Evolutionary conservation across 1,284 basidiomycete species (phyloP).

Genomic region (Microbotryum silenes-acaulis): DNA sequence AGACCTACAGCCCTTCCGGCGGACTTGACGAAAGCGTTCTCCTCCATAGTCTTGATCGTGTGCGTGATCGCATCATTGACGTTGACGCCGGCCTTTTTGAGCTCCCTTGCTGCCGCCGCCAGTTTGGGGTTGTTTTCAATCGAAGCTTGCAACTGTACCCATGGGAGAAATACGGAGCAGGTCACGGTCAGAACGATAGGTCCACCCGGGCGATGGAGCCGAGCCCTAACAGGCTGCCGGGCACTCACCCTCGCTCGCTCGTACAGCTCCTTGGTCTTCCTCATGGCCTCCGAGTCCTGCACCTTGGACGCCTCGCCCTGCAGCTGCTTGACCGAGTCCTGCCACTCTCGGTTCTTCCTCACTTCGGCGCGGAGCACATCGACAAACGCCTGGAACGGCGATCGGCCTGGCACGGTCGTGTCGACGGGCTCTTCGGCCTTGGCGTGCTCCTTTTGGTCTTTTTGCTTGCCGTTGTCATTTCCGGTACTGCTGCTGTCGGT

Average conservation of each 20-base stretch:
- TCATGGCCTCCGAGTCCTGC: constrained; percentile 96
- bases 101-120: constrained; percentile 80
- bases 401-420: constrained; percentile 42
- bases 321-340: constrained; percentile 93
- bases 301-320: constrained; percentile 96
- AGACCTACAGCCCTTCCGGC: constrained; percentile 42
- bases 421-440: constrained; percentile 25
- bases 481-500: constrained; percentile 4
- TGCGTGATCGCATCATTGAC: constrained; percentile 88
- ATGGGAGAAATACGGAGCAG: background rate
- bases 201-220: background rate
- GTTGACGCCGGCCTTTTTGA: constrained; percentile 79
- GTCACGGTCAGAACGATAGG: background rate
- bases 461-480: constrained; percentile 10
- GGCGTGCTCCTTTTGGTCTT: constrained; percentile 19
- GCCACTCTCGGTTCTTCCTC: constrained; percentile 84
- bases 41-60: constrained; percentile 84
- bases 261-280: constrained; percentile 78
- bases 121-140: constrained; percentile 95
- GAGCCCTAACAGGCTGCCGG: no score
- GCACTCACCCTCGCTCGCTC: constrained; percentile 78
- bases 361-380: constrained; percentile 88
- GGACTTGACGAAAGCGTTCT: constrained; percentile 81
- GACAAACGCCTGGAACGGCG: constrained; percentile 92
- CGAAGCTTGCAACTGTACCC: constrained; percentile 67